Evolutionary conservation across 192 early-diverging fungal species (phyloP).

Genomic region (Spizellomyces punctatus): DNA sequence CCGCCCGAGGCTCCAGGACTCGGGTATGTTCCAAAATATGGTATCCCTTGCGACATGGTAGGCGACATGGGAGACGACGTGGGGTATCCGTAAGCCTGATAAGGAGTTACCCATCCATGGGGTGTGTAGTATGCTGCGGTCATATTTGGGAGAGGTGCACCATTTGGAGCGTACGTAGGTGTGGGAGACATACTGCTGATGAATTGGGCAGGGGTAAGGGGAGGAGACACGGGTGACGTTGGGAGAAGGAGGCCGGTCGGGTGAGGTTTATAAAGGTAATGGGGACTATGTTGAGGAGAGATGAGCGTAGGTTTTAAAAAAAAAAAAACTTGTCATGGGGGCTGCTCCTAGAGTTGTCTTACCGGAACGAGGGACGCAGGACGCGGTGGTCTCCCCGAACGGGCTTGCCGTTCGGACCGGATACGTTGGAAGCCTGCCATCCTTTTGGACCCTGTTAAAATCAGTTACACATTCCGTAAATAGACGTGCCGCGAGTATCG

Average conservation of each 20-base stretch:
- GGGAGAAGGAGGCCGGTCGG: constrained; percentile 1
- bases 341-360: neutral
- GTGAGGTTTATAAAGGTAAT: neutral
- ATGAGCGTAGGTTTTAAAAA: neutral
- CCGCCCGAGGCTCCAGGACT: neutral
- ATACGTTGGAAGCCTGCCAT: constrained; percentile 78
- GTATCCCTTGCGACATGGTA: neutral
- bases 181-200: neutral
- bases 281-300: neutral
- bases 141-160: neutral
- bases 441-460: constrained; percentile 72
- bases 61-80: neutral
- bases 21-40: neutral
- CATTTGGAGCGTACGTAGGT: neutral
- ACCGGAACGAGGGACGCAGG: constrained; percentile 8
- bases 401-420: constrained; percentile 68
- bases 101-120: neutral
- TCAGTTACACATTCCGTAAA: neutral
- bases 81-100: neutral
- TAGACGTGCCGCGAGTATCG: neutral
- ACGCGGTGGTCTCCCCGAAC: constrained; percentile 79
- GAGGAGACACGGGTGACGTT: neutral
- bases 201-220: neutral
- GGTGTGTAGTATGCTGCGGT: constrained; percentile 7
- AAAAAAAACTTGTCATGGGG: neutral